Evolutionary conservation across 1,284 basidiomycete genomes (phyloP).

Genomic region (Wolfiporia cocos): DNA sequence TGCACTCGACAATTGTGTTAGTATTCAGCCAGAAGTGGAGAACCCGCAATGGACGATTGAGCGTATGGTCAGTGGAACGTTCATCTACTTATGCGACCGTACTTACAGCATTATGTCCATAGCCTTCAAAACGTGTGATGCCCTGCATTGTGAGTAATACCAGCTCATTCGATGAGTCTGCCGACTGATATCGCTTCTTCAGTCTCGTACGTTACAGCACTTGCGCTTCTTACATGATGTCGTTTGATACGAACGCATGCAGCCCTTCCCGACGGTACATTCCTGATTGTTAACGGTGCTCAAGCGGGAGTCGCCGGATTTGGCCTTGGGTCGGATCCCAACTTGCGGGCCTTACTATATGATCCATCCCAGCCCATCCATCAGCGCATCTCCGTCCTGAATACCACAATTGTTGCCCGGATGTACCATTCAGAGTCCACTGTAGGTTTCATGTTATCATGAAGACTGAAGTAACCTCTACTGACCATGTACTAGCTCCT

Average conservation of each 20-base stretch:
- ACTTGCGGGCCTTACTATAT: slow-evolving; percentile 59
- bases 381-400: slow-evolving; percentile 62
- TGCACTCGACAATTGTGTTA: slow-evolving; percentile 68
- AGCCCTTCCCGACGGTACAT: slow-evolving; percentile 67
- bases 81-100: no score
- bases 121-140: slow-evolving; percentile 76
- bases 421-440: slow-evolving; percentile 76
- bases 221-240: not conserved
- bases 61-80: slow-evolving; percentile 55
- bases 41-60: slow-evolving; percentile 62
- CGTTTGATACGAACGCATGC: not conserved
- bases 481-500: slow-evolving; percentile 41
- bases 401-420: slow-evolving; percentile 70
- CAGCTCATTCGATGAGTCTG: not conserved
- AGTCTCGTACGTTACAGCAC: slow-evolving; percentile 18
- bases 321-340: slow-evolving; percentile 60
- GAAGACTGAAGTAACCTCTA: no score
- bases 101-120: no score
- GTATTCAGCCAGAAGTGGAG: slow-evolving; percentile 51
- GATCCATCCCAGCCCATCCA: slow-evolving; percentile 54
- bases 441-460: slow-evolving; percentile 17
- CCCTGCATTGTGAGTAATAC: slow-evolving; percentile 49
- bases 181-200: not conserved
- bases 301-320: slow-evolving; percentile 69
- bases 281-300: slow-evolving; percentile 67